Base-by-base conservation (phyloP, 495 filamentous ascomycete genomes). In the Parathielavia hyrcaniae region DNA sequence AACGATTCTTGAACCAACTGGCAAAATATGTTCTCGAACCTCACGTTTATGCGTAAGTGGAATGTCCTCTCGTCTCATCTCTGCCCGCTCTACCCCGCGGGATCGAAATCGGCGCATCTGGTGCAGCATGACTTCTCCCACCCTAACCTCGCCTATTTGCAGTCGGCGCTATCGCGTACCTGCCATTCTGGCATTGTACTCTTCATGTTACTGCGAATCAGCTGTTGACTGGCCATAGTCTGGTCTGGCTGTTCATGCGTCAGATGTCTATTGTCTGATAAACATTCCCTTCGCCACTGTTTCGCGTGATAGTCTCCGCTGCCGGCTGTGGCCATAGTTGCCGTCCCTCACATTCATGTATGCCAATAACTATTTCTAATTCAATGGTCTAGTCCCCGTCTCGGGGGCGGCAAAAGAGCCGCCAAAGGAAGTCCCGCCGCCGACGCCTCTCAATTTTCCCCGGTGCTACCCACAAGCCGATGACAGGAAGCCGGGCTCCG, bases 361-460 rank as follows among this genome's bases (percentile, higher is more conserved):
- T 39, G 44, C 53, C 54, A 20, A 49, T 61, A 26, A 11, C 36
- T 13, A 30, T 50, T 49, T 71, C 63, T 67, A 47, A 68, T 58
- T 53, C n/a, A 50, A 30, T 54, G 56, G 53, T 64, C 53, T 66
- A 77, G 75, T 69, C 61, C 65, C 70, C 50, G 39, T 61, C 32
- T 52, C 62, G 43, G 47, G 64, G 32, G 35, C 64, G 41, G 58
- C 69, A 16, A 62, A 60, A 38, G 60, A 38, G 19, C 71, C 73
- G 20, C 75, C 76, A 26, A 72, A 75, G 64, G 69, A 79, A 34
- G 71, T 79, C n/a, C 76, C 74, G 23, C 76, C 77, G 26, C 71
- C 77, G n/a, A 80, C 76, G n/a, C 77, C 77, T 39, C 64, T 82
- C 63, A 73, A 69, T 61, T 74, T 82, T 45, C 79, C 79, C 46